Conservation (phyloP, 805 yeast genomes). For the Candida awuae region DNA sequence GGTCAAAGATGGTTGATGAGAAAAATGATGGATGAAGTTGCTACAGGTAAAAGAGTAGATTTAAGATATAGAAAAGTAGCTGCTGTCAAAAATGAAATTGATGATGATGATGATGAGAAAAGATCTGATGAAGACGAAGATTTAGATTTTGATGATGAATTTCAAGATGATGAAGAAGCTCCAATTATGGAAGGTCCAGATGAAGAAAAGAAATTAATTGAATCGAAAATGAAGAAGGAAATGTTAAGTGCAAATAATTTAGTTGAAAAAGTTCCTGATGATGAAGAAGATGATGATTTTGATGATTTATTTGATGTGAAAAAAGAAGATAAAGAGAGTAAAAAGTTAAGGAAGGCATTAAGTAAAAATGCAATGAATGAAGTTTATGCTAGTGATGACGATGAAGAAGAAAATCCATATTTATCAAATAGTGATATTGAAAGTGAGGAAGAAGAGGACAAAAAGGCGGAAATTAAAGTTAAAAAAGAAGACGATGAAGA, state of each 20-base stretch:
- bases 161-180: constrained; percentile 98
- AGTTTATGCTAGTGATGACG: constrained; percentile 82
- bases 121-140: constrained; percentile 75
- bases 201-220: constrained; percentile 87
- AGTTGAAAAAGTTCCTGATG: constrained; percentile 50
- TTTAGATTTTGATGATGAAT: constrained; percentile 91
- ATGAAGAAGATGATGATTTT: constrained; percentile 53
- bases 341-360: constrained; percentile 72
- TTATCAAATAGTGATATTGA: constrained; percentile 63
- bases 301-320: constrained; percentile 63
- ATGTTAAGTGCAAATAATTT: constrained; percentile 77
- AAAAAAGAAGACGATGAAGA: constrained; percentile 32
- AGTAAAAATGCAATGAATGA: constrained; percentile 81
- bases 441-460: constrained; percentile 39
- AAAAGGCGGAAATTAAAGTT: constrained; percentile 18
- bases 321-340: constrained; percentile 86
- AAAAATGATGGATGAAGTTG: constrained; percentile 63
- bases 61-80: constrained; percentile 38
- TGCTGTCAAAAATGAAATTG: constrained; percentile 26
- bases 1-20: constrained; percentile 96
- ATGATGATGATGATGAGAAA: constrained; percentile 31
- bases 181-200: constrained; percentile 95
- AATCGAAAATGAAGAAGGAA: constrained; percentile 72
- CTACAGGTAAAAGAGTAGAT: constrained; percentile 45
- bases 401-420: constrained; percentile 67